phyloP scores from a whole-genome alignment of 345 rosid species.

The Clausena lansium region DNA sequence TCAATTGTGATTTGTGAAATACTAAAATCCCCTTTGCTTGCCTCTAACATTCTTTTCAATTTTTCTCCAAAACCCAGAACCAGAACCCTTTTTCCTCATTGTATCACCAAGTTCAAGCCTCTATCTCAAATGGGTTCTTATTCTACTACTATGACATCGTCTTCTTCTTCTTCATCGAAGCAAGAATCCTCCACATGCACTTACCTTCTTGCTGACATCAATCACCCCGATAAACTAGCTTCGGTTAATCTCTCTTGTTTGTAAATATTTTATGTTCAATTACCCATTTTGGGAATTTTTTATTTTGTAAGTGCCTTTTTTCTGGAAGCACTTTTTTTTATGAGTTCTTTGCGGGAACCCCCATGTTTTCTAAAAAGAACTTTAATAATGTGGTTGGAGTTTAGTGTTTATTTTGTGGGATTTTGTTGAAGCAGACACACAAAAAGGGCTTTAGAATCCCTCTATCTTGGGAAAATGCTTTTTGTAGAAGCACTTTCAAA shows the following conservation, averaged over 20 bases:
- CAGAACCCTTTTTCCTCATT: not conserved
- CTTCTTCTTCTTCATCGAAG: conserved; percentile 34
- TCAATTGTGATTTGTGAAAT: not conserved
- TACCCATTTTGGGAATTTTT: not conserved
- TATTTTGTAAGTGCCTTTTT: not conserved
- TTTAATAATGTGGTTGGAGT: not conserved
- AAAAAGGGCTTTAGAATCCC: not conserved
- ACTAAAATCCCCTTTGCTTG: not conserved
- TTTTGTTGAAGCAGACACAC: not conserved
- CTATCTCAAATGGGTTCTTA: conserved; percentile 28
- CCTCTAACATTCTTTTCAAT: not conserved
- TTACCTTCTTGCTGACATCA: conserved; percentile 77
- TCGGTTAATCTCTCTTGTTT: conserved; percentile 37
- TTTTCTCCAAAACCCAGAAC: conserved; percentile 16
- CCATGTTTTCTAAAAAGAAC: too few species aligned
- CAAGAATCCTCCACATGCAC: conserved; percentile 81
- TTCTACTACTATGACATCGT: not conserved
- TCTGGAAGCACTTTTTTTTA: not conserved
- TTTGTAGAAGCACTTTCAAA: not conserved
- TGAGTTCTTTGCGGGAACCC: too few species aligned
- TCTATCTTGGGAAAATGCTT: not conserved
- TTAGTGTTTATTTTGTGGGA: not conserved
- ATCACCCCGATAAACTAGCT: conserved; percentile 86
- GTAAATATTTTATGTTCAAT: not conserved
- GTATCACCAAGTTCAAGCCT: not conserved